These are phyloP conservation scores for Microdochium paspali DNA, from an alignment of 2,329 filamentous ascomycete species.

Conservation along the genomic window DNA sequence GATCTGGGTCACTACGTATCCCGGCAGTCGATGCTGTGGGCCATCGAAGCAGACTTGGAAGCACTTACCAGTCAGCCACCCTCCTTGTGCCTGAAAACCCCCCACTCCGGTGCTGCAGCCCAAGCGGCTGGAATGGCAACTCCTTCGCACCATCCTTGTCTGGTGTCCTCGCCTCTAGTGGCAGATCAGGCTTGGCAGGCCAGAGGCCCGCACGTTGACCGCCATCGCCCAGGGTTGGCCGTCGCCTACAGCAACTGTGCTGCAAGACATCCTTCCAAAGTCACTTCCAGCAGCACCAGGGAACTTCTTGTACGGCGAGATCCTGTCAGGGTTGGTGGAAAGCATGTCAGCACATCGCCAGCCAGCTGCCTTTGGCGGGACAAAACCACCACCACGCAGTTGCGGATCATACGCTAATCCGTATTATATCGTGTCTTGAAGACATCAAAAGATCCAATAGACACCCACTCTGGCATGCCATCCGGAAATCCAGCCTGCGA, in stretches of 20 bases:
- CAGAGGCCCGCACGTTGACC: too few species aligned
- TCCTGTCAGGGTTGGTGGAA: background rate
- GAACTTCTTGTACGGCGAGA: background rate
- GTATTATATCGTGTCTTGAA: background rate
- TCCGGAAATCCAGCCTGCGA: background rate
- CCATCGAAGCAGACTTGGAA: background rate
- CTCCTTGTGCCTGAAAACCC: background rate
- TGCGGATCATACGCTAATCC: too few species aligned
- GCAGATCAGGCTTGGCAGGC: too few species aligned
- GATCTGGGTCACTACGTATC: background rate
- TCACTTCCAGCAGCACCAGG: background rate
- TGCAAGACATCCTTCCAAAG: background rate
- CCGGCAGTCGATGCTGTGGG: background rate
- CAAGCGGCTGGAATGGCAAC: background rate
- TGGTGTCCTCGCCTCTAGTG: too few species aligned
- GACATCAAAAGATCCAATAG: background rate
- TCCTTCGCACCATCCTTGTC: background rate
- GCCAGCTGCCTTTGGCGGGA: too few species aligned
- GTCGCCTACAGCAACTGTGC: background rate
- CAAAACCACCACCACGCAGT: background rate
- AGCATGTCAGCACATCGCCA: too few species aligned
- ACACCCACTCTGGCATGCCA: background rate
- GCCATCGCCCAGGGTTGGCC: background rate
- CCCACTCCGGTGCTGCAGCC: background rate
- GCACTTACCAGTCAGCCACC: background rate